These are phyloP conservation scores for Hymenoscyphus salicellus DNA, from an alignment of 2,329 filamentous ascomycete species.

Conservation along the genomic window DNA sequence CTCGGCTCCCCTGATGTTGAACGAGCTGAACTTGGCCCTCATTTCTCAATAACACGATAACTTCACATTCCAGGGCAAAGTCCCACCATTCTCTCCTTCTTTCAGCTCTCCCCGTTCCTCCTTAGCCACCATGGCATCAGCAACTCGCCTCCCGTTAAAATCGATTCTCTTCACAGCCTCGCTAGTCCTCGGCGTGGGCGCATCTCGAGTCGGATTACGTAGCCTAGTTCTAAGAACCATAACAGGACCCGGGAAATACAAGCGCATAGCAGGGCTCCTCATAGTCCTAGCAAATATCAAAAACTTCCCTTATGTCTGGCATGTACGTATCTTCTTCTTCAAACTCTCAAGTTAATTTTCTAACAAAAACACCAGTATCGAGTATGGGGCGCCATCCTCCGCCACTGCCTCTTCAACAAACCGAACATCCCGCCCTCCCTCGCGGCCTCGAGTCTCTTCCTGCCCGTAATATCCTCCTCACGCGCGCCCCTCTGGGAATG, in stretches of 20 bases:
- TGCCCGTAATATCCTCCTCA: constrained; percentile 56
- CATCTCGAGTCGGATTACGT: constrained; percentile 26
- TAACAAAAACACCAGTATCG: constrained; percentile 39
- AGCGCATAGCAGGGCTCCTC: constrained; percentile 34
- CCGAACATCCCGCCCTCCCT: constrained; percentile 36
- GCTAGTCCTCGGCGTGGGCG: constrained; percentile 22
- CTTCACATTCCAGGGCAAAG: neutral
- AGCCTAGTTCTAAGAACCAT: constrained; percentile 24
- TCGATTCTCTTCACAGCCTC: constrained; percentile 28
- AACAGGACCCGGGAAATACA: constrained; percentile 35
- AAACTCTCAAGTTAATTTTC: neutral
- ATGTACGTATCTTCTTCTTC: constrained; percentile 43
- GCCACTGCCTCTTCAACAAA: constrained; percentile 43
- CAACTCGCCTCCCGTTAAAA: constrained; percentile 32
- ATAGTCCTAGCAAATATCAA: constrained; percentile 54
- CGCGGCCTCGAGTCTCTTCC: constrained; percentile 51
- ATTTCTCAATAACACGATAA: neutral
- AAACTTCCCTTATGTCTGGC: constrained; percentile 58
- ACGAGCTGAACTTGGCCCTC: no score
- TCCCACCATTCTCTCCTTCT: neutral
- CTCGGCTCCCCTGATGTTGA: neutral
- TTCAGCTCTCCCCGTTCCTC: neutral
- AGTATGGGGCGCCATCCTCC: constrained; percentile 46
- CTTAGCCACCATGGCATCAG: constrained; percentile 33
- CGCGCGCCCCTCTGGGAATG: constrained; percentile 61